These are phyloP conservation scores for Blastocystis sp. DNA, from an alignment of 352 stramenopile species.

Conservation along the genomic window DNA sequence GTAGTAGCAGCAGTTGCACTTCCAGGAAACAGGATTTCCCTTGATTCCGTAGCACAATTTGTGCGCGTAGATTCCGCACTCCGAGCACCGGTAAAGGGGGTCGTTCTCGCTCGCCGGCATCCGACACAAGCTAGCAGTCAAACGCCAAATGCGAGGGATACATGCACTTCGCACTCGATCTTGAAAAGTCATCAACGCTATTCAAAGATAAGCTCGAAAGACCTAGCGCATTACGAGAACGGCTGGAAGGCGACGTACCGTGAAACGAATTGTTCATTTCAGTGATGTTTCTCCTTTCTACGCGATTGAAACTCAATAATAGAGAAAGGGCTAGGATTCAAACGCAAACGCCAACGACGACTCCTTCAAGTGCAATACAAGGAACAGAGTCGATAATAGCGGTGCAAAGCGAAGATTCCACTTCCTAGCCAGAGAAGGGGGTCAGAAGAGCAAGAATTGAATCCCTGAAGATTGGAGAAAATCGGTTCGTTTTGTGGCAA, in stretches of 20 bases:
- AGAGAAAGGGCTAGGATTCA: no score
- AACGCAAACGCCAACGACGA: no score
- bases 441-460: no score
- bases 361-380: no score
- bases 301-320: no score
- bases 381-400: no score
- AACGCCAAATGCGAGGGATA: not conserved
- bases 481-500: no score
- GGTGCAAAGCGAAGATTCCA: no score
- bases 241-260: not conserved
- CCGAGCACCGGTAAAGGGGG: not conserved
- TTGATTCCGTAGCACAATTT: conserved; percentile 59
- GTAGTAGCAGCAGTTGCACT: not conserved
- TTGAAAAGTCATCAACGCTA: not conserved
- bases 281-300: not conserved
- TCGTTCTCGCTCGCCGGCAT: conserved; percentile 7
- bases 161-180: not conserved
- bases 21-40: not conserved
- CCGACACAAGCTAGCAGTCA: conserved; percentile 16
- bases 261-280: not conserved
- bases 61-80: conserved; percentile 13
- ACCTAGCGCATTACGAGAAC: not conserved
- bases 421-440: no score
- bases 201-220: not conserved
- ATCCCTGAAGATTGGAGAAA: no score